Evolutionary conservation across 257 asterid species (phyloP).

Genomic region (Ilex aquifolium): DNA sequence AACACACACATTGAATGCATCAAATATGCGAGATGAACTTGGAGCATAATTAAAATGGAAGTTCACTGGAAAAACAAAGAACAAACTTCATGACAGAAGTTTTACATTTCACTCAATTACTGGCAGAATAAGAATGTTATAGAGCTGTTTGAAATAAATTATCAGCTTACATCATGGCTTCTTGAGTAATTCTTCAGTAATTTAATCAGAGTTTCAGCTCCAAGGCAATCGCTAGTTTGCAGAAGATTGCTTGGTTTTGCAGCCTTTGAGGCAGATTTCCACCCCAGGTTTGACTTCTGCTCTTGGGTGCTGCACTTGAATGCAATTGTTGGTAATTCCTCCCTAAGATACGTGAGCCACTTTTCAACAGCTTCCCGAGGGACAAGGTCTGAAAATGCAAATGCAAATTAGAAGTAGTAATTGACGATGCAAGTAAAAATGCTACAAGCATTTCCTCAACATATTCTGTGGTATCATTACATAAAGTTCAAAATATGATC

Average conservation of each 20-base stretch:
- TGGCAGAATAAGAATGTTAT: background rate
- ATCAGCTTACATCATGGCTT: constrained; percentile 53
- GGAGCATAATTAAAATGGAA: too few species aligned
- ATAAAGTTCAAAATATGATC: background rate
- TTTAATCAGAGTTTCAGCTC: constrained; percentile 80
- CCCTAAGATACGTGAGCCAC: constrained; percentile 93
- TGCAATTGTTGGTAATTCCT: constrained; percentile 90
- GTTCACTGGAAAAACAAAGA: too few species aligned
- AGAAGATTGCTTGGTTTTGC: constrained; percentile 37
- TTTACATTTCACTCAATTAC: too few species aligned
- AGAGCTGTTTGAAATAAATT: background rate
- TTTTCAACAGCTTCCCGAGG: constrained; percentile 91
- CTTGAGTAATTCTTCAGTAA: constrained; percentile 75
- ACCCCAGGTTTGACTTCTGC: constrained; percentile 85
- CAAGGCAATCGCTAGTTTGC: constrained; percentile 93
- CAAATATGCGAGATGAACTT: too few species aligned
- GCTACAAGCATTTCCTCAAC: background rate
- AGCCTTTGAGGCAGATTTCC: constrained; percentile 72
- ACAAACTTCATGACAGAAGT: too few species aligned
- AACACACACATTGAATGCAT: too few species aligned
- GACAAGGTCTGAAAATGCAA: constrained; percentile 62
- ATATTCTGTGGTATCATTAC: background rate
- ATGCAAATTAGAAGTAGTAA: too few species aligned
- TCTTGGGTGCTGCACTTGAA: constrained; percentile 95
- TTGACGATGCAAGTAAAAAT: background rate